Conservation (phyloP, 169 alveolate genomes). For the Cystoisospora suis region DNA sequence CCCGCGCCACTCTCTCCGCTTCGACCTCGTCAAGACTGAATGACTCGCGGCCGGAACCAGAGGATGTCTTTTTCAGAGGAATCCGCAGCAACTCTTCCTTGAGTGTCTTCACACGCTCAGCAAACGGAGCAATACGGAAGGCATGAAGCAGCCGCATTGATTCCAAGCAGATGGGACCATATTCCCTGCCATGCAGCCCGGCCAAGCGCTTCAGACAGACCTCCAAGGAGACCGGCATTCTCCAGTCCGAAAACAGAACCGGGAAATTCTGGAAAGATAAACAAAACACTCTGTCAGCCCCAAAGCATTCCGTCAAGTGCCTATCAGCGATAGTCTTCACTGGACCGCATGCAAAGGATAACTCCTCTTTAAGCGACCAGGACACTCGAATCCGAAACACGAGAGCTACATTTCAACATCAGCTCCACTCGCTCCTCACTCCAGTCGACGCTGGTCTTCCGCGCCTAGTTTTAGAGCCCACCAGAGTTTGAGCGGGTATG, state of each 20-base stretch:
- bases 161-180: neutral
- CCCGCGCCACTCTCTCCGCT: slow-evolving; percentile 10
- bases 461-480: too few relatives aligned
- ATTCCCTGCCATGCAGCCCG: slow-evolving; percentile 27
- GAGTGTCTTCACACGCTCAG: neutral
- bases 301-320: too few relatives aligned
- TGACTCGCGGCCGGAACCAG: neutral
- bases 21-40: neutral
- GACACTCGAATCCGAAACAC: too few relatives aligned
- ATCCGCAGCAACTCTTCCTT: neutral
- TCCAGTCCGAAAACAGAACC: neutral
- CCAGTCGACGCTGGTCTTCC: too few relatives aligned
- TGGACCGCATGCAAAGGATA: too few relatives aligned
- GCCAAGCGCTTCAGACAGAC: neutral
- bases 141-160: slow-evolving; percentile 7
- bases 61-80: too few relatives aligned
- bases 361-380: too few relatives aligned
- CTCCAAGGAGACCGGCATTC: neutral
- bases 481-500: too few relatives aligned
- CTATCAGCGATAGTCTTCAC: too few relatives aligned
- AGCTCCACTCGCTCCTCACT: too few relatives aligned
- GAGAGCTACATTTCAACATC: too few relatives aligned
- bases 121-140: slow-evolving; percentile 25
- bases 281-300: too few relatives aligned
- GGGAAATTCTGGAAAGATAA: neutral